Base-by-base conservation (phyloP, 306 rosid genomes). In the Pterocarpus santalinus region DNA sequence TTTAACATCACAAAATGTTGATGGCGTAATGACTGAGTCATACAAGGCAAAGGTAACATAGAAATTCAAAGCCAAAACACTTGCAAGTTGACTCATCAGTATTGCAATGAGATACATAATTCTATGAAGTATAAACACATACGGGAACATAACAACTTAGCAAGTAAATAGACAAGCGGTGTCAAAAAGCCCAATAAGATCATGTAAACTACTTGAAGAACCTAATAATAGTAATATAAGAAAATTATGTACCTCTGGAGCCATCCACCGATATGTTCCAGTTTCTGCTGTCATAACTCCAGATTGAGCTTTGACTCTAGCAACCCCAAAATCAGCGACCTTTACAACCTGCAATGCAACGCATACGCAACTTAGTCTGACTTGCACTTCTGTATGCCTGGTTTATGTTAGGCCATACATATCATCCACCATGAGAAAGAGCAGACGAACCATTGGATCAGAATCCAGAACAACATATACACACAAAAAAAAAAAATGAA, bases 231-330 rank as follows among this genome's bases (percentile, higher is more conserved):
- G 49, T 63, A 74, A 28, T 43, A 78, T 33, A 13, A 76, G 28
- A 83, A 69, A 16, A 15, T 61, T 44, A 64, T 2, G 61, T 73
- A 96, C 98, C 97, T 96, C 98, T 52, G 99, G 99, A 84, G 99
- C 99, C 99, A 96, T 96, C 99, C 99, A 96, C 53, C 99, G 79
- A 69, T 96, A 96, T 8, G 99, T 96, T 78, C 99, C 99, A 81
- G 99, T 96, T 92, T 96, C 99, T 46, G 99, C 98, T 33, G 99
- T 96, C 99, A 94, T 96, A 72, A 96, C 97, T 49, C 99, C 99
- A 44, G 98, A 88, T 71, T 96, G 99, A 84, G 90, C 74, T 90
- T 87, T 94, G 66, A 96, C 98, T 87, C 99, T 91, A 47, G 99
- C 97, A 81, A 96, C 99, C 44, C 99, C 99, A 72, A 96, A 96